Base-by-base conservation (phyloP, 2,329 filamentous ascomycete species). In the Beauveria varroae region DNA sequence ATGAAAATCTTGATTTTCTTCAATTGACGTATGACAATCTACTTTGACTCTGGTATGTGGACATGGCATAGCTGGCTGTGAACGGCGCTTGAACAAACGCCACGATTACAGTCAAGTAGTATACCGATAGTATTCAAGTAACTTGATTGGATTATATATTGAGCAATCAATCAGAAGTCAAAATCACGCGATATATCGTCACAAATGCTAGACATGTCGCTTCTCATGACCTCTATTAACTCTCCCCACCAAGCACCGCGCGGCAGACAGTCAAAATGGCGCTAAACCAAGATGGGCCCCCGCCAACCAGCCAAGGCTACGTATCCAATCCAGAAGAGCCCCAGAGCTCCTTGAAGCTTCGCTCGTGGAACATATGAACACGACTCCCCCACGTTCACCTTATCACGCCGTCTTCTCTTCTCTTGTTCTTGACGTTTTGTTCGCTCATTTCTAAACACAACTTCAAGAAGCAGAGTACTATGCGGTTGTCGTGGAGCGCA, bases 401-500 rank as follows among this genome's bases (percentile, higher is more conserved):
- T 30, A 59, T 37, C 49, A 37, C 26, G 57, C 22, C 24, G 44
- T 37, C 57, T 44, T 46, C n/a, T 28, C 14, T 34, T 30, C 20
- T 30, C 26, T 24, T 22, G 14, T 46, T 47, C 57, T 54, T 41
- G 50, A 50, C 51, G 43, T 43, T 61, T 30, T 3, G 55, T 50
- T 22, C 18, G 6, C 14, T 37, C 6, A 7, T 14, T 26, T 20
- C 8, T 14, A n/a, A 14, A 43, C 37, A 50, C 18, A 50, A 47
- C 28, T 34, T 26, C 41, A 55, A 43, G 47, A 44, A 41, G n/a
- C 30, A 34, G 30, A 61, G 16, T 55, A 60, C 57, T 57, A 95
- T 96, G 91, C 84, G 86, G 83, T 89, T 87, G 79, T 76, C 88
- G 72, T 75, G 89, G 76, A 87, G 88, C 69, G 81, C 90, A 71